phyloP scores from a whole-genome alignment of 768 basidiomycete genomes.

The Naganishia antarctica region DNA sequence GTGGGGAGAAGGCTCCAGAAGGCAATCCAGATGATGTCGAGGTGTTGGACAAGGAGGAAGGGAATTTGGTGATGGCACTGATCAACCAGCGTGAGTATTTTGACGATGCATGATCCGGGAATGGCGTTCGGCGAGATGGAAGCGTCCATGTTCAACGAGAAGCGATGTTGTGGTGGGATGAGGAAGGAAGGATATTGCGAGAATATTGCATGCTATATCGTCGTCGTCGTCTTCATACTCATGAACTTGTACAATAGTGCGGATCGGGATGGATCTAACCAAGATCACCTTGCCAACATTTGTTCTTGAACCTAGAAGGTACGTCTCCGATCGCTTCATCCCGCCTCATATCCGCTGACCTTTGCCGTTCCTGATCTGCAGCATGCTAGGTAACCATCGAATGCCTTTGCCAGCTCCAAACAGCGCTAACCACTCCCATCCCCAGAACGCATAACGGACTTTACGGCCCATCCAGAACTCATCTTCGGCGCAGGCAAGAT shows the following conservation, averaged over 20 bases:
- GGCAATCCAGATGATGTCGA: conserved; percentile 87
- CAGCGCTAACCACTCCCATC: conserved; percentile 56
- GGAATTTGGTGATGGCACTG: conserved; percentile 76
- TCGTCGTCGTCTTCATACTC: neutral
- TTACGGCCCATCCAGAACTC: conserved; percentile 98
- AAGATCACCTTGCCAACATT: conserved; percentile 76
- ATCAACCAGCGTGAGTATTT: conserved; percentile 78
- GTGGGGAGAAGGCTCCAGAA: conserved; percentile 56
- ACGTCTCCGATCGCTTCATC: neutral
- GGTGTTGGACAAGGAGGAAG: conserved; percentile 89
- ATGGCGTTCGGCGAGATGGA: neutral
- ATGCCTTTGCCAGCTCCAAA: neutral
- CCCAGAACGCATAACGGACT: conserved; percentile 98
- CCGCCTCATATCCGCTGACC: neutral
- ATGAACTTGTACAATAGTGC: conserved; percentile 34
- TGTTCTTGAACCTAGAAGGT: conserved; percentile 79
- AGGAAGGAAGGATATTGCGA: neutral
- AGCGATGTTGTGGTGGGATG: conserved; percentile 5
- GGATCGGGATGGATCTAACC: conserved; percentile 93
- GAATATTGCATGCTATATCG: neutral
- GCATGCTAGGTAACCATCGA: conserved; percentile 14
- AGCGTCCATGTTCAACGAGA: neutral
- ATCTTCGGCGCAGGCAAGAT: conserved; percentile 74
- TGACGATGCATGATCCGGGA: neutral
- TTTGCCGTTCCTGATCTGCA: neutral